A percentile compares a stretch with the other conserved stretches of the same genome.
Conservation (phyloP, 495 filamentous ascomycete species). For the Pseudomonodictys pantanalensis region DNA sequence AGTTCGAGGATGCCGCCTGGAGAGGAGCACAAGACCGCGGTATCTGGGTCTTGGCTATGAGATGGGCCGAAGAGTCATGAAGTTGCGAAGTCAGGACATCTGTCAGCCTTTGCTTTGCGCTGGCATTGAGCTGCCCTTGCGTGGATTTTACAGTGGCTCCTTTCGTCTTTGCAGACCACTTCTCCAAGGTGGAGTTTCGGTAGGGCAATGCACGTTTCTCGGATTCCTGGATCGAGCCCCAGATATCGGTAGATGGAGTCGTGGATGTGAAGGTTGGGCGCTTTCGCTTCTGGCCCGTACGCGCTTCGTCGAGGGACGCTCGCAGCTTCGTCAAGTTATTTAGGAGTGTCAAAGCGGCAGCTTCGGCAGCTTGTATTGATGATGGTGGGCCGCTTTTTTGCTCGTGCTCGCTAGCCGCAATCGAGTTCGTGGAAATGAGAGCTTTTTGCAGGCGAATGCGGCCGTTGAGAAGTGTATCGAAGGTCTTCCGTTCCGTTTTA, state of each 20-base stretch:
- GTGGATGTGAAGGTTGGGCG: slow-evolving; percentile 46
- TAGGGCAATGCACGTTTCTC: slow-evolving; percentile 52
- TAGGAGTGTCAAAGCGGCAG: slow-evolving; percentile 84
- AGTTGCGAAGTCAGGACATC: slow-evolving; percentile 74
- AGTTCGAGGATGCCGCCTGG: slow-evolving; percentile 54
- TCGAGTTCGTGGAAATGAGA: slow-evolving; percentile 73
- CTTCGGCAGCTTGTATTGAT: slow-evolving; percentile 73
- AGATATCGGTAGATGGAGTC: slow-evolving; percentile 58
- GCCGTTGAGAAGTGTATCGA: slow-evolving; percentile 81
- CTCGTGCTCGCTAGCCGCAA: slow-evolving; percentile 43
- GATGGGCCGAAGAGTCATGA: slow-evolving; percentile 59
- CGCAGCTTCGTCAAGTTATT: slow-evolving; percentile 76
- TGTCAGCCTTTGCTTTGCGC: slow-evolving; percentile 59
- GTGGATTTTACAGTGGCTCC: slow-evolving; percentile 44
- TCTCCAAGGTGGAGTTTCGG: slow-evolving; percentile 59
- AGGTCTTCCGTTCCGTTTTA: slow-evolving; percentile 74
- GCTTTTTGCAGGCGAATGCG: slow-evolving; percentile 91
- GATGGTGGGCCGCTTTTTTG: slow-evolving; percentile 19
- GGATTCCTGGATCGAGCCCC: slow-evolving; percentile 68
- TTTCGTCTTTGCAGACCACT: slow-evolving; percentile 64
- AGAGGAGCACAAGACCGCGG: slow-evolving; percentile 71
- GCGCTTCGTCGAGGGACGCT: slow-evolving; percentile 52
- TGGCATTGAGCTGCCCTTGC: slow-evolving; percentile 39
- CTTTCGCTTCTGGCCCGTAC: slow-evolving; percentile 54
- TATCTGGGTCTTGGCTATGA: slow-evolving; percentile 62